These are phyloP conservation scores for Gnomoniopsis smithogilvyi DNA, from an alignment of 2,329 filamentous ascomycete genomes.

Conservation along the genomic window DNA sequence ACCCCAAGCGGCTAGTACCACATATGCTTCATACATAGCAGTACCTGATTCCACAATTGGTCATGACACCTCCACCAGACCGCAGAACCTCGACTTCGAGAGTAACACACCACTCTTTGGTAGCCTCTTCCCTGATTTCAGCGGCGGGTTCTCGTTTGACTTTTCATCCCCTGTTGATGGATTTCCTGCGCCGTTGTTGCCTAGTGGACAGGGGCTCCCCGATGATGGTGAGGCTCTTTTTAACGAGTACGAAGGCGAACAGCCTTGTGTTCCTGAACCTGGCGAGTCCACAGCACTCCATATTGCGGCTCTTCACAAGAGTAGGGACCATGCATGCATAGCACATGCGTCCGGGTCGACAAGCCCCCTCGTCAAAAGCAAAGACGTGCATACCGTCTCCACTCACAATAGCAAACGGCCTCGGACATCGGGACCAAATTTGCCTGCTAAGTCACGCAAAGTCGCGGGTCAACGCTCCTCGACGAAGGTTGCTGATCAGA, in stretches of 20 bases:
- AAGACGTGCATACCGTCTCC: not conserved
- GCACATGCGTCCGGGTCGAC: not conserved
- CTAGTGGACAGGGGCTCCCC: too few relatives aligned
- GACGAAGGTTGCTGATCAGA: not conserved
- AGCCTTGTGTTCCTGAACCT: not conserved
- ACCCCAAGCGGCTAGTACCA: too few relatives aligned
- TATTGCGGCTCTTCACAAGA: not conserved
- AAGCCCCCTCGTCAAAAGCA: not conserved
- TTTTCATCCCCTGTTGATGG: too few relatives aligned
- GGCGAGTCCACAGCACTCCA: not conserved
- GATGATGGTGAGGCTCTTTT: not conserved
- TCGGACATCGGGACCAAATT: not conserved
- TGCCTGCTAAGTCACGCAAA: not conserved
- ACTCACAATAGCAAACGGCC: not conserved
- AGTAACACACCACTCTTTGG: too few relatives aligned
- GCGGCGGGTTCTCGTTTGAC: too few relatives aligned
- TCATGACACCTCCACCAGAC: too few relatives aligned
- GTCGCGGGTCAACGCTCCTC: too few relatives aligned
- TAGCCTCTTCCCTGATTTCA: too few relatives aligned
- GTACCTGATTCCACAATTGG: too few relatives aligned
- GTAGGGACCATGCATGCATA: not conserved
- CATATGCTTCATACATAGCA: too few relatives aligned
- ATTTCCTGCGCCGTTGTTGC: too few relatives aligned
- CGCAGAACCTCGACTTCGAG: too few relatives aligned
- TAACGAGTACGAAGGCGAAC: not conserved